Conservation (phyloP, 2,329 filamentous ascomycete genomes). For the Zelopaecilomyces penicillatus region DNA sequence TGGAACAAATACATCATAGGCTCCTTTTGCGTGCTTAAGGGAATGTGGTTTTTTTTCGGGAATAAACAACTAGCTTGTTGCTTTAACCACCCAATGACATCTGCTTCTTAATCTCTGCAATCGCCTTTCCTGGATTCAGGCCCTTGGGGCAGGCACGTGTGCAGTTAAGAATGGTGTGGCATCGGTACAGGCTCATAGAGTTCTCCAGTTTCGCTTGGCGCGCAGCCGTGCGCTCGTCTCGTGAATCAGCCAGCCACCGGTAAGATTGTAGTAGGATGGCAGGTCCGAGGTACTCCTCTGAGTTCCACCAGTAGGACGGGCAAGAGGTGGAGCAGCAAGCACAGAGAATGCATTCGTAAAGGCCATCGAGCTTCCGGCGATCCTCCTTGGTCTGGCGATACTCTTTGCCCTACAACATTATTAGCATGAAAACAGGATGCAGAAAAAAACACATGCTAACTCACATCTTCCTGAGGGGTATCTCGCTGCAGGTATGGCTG, state of each 20-base stretch:
- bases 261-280: constrained; percentile 96
- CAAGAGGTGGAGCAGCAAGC: constrained; percentile 98
- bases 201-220: constrained; percentile 91
- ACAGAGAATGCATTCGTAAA: constrained; percentile 99
- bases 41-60: too few relatives aligned
- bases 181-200: constrained; percentile 97
- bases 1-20: too few relatives aligned
- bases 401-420: constrained; percentile 65
- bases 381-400: constrained; percentile 86
- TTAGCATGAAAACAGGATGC: constrained; percentile 7
- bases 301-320: constrained; percentile 99
- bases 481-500: constrained; percentile 96
- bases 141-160: constrained; percentile 97
- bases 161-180: constrained; percentile 99
- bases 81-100: constrained; percentile 51
- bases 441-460: constrained; percentile 23
- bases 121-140: constrained; percentile 87
- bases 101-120: constrained; percentile 98
- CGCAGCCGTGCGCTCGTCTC: constrained; percentile 82
- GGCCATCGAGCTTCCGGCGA: constrained; percentile 90
- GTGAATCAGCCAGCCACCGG: constrained; percentile 91
- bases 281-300: constrained; percentile 94
- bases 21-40: too few relatives aligned
- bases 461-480: constrained; percentile 73
- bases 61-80: too few relatives aligned